Evolutionary conservation across 2,329 filamentous ascomycete genomes (phyloP).

Genomic region (Leptographium procerum): DNA sequence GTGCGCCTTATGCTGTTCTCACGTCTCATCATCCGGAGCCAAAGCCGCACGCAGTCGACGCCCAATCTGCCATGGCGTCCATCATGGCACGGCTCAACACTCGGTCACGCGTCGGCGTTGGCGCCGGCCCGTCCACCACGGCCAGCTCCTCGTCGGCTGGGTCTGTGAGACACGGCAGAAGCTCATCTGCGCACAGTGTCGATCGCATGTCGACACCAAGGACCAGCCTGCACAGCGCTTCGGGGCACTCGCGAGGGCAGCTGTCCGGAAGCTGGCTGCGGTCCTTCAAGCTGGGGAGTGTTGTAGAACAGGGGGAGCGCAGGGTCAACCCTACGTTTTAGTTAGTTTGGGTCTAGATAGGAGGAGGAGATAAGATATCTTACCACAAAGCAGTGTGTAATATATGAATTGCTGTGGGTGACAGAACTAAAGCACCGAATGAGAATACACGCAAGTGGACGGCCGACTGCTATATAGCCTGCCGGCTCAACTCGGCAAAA

Average conservation of each 20-base stretch:
- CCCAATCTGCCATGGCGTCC: background rate
- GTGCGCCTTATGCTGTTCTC: background rate
- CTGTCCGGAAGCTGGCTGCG: constrained; percentile 11
- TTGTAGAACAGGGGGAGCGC: constrained; percentile 11
- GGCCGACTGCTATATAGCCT: too few species aligned
- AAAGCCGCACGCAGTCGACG: background rate
- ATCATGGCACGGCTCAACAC: background rate
- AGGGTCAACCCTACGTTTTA: constrained; percentile 18
- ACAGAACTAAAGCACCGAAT: too few species aligned
- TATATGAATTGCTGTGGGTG: too few species aligned
- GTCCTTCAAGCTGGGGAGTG: constrained; percentile 14
- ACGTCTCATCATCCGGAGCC: background rate
- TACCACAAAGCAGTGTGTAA: too few species aligned
- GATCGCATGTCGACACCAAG: background rate
- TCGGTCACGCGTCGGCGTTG: background rate
- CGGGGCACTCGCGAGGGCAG: background rate
- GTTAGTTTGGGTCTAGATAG: background rate
- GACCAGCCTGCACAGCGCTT: background rate
- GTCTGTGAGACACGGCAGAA: too few species aligned
- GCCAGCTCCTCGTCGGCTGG: background rate
- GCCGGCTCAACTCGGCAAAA: too few species aligned
- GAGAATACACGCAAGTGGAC: too few species aligned
- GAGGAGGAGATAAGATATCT: too few species aligned
- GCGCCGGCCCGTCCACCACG: background rate
- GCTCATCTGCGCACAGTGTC: too few species aligned